Base-by-base conservation (phyloP, 2,329 filamentous ascomycete genomes). In the Fusarium circinatum region DNA sequence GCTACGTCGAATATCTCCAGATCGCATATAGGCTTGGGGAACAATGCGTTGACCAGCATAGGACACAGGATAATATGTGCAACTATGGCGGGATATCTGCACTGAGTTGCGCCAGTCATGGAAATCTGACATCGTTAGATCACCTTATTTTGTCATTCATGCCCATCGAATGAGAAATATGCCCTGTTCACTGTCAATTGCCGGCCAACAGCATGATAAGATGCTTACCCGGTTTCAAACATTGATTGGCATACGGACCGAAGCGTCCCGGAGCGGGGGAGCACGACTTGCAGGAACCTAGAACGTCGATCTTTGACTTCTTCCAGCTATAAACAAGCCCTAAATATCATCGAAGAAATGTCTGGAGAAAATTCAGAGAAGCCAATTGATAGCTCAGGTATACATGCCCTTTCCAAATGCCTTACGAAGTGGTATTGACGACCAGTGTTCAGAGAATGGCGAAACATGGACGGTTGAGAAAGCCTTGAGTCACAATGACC, bases 401-500 rank as follows among this genome's bases (percentile, higher is more conserved):
- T 32, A 15, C 6, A 15, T 5, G 26, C 15, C 11, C 6, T 48
- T 6, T 24, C 30, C 12, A 28, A 24, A 24, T 51, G 6, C 30
- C 13, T 11, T 26, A 22, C 4, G 22, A n/a, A 34, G 26, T 41
- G n/a, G 14, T 24, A 18, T 45, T 75, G 38, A 75, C 20, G 20
- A 41, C 18, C 8, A 24, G 15, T 22, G 34, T 17, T 44, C 15
- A 75, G 73, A 49, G 22, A 32, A 36, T 14, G 32, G 44, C 9
- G 72, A 72, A 30, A 26, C 47, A 49, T 91, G 89, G 89, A 83
- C 84, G 0, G 87, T 90, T 6, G 84, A 88, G 64, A 87, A 87
- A 74, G 94, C 93, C 41, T 86, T 97, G 44, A 85, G 86, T 38
- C 86, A 87, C 68, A 76, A 75, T 34, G 73, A 89, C 87, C 89